phyloP scores from a whole-genome alignment of 1,284 basidiomycete species.

The Moesziomyces aphidis region DNA sequence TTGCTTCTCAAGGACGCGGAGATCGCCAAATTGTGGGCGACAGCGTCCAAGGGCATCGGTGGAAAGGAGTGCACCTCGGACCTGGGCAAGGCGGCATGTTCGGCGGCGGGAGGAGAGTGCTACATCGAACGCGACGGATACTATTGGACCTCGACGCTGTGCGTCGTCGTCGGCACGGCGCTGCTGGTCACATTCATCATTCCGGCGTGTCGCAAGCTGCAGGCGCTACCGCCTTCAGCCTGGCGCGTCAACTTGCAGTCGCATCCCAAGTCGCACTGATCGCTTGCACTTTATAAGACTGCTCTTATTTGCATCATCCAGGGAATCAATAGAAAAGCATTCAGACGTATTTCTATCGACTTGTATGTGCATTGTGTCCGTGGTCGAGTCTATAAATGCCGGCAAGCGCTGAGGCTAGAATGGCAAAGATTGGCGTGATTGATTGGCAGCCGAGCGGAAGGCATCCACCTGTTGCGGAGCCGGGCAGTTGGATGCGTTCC shows the following conservation, averaged over 20 bases:
- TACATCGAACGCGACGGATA: slow-evolving; percentile 89
- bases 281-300: too few species aligned
- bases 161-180: slow-evolving; percentile 79
- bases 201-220: slow-evolving; percentile 84
- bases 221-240: slow-evolving; percentile 70
- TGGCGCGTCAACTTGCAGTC: slow-evolving; percentile 57
- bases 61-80: slow-evolving; percentile 61
- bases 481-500: slow-evolving; percentile 28
- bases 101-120: slow-evolving; percentile 81
- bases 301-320: too few species aligned
- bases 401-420: slow-evolving; percentile 3
- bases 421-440: slow-evolving; percentile 10
- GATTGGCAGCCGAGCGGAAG: slow-evolving; percentile 17
- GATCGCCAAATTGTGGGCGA: slow-evolving; percentile 40
- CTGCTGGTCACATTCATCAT: slow-evolving; percentile 82
- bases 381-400: background rate
- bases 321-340: background rate
- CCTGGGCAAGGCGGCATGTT: slow-evolving; percentile 81
- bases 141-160: slow-evolving; percentile 84
- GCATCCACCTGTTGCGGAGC: slow-evolving; percentile 18
- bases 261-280: slow-evolving; percentile 12
- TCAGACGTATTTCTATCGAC: background rate
- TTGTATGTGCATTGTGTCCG: background rate
- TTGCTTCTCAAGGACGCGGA: slow-evolving; percentile 32
- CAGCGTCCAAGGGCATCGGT: slow-evolving; percentile 27